A percentile compares a stretch with the other conserved stretches of the same genome.
These are phyloP conservation scores for Irpex sp. DNA, from an alignment of 1,284 basidiomycete genomes.

Conservation along the genomic window DNA sequence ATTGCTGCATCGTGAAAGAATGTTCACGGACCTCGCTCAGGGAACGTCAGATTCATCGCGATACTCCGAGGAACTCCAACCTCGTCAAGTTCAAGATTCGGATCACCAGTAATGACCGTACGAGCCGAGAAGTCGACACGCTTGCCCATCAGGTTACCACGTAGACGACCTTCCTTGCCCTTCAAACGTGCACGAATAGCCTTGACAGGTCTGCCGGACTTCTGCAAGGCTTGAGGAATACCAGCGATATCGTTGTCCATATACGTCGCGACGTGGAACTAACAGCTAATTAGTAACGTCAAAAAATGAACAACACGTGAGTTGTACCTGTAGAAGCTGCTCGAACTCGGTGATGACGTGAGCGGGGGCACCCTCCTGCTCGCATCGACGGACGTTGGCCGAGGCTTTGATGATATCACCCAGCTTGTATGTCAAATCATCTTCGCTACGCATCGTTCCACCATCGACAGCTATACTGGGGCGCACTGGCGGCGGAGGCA, in stretches of 20 bases:
- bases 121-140: slow-evolving; percentile 99
- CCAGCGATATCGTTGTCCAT: slow-evolving; percentile 99
- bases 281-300: not conserved
- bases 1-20: slow-evolving; percentile 6
- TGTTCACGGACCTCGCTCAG: slow-evolving; percentile 74
- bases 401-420: slow-evolving; percentile 97
- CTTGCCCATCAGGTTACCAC: slow-evolving; percentile 99
- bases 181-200: slow-evolving; percentile 97
- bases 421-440: slow-evolving; percentile 98
- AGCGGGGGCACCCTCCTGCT: slow-evolving; percentile 95
- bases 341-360: slow-evolving; percentile 97
- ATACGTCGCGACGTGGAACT: slow-evolving; percentile 99
- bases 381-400: slow-evolving; percentile 87
- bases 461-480: slow-evolving; percentile 97
- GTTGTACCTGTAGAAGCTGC: slow-evolving; percentile 82
- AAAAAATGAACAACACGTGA: not conserved
- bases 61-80: slow-evolving; percentile 98
- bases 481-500: slow-evolving; percentile 96
- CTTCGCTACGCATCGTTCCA: slow-evolving; percentile 94
- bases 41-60: slow-evolving; percentile 97
- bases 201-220: slow-evolving; percentile 97
- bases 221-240: slow-evolving; percentile 96
- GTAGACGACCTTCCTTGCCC: slow-evolving; percentile 97
- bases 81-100: slow-evolving; percentile 94
- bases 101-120: slow-evolving; percentile 99